Evolutionary conservation across 2,329 filamentous ascomycete genomes (phyloP).

Genomic region (Beauveria bassiana): DNA sequence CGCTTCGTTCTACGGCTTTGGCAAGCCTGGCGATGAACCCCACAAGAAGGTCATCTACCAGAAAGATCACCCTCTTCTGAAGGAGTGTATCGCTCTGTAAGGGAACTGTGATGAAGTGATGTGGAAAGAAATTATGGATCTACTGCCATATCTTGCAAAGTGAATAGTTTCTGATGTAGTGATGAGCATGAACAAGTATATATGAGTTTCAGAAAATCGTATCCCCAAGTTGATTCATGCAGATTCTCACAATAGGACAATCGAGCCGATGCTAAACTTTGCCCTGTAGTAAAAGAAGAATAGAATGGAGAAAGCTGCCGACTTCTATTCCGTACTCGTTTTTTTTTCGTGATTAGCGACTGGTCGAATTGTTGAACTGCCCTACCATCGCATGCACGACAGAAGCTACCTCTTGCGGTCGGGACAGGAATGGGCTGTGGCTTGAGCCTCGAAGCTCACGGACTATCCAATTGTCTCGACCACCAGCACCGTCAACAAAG

Average conservation of each 20-base stretch:
- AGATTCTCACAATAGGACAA: neutral
- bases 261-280: too few relatives aligned
- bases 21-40: constrained; percentile 10
- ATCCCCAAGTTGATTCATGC: neutral
- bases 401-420: neutral
- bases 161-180: too few relatives aligned
- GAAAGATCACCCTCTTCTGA: constrained; percentile 8
- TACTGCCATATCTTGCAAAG: too few relatives aligned
- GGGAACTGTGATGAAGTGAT: neutral
- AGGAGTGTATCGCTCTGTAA: constrained; percentile 8
- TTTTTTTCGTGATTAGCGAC: neutral
- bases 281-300: too few relatives aligned
- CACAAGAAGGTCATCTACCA: constrained; percentile 11
- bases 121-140: neutral
- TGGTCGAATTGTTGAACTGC: neutral
- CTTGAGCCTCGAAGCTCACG: neutral
- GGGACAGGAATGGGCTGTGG: constrained; percentile 4
- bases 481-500: neutral
- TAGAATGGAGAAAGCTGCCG: neutral
- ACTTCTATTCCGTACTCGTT: neutral
- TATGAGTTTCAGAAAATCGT: neutral
- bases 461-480: neutral
- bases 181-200: neutral
- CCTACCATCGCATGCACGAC: neutral
- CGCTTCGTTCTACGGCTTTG: constrained; percentile 10